Evolutionary conservation across 345 rosid species (phyloP), one percentile per base, ranked within the genome.

Genomic region (Pugionium dolabratum): DNA sequence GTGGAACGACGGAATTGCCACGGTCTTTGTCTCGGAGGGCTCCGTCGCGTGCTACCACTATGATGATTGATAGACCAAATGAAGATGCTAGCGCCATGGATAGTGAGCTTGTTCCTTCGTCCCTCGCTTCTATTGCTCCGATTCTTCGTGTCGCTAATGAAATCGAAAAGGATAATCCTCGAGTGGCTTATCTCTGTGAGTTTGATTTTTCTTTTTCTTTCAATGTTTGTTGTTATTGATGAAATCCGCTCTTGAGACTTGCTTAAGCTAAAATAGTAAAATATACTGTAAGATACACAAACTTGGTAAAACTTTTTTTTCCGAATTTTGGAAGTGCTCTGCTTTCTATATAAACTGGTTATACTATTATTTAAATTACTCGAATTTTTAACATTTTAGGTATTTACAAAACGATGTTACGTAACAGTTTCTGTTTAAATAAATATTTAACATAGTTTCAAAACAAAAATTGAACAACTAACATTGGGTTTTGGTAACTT

Each of bases 131-230:
- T 34, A 78, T 88, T 58, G 88, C 77, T 56, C 95, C 93, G 0
- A 82, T 89, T 79, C 97, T 95, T 48, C 95, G 99, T 7, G 99
- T 89, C 2, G 99, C 99, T 51, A 95, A 91, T 66, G 99, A 89
- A 75, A 79, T 95, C 42, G 83, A 95, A 74, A 27, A 72, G 62
- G 91, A 91, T 3, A 91, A 95, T 66, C 84, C 84, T 2, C 79
- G 99, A 47, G 97, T 95, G 9, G 97, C 96, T 4, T 86, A 91
- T 81, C 88, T 95, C 59, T 91, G 99, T 95, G 61, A 74, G 85
- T 66, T 48, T 4, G 2, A 6, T 43, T 43, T 25, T 49, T 6
- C 39, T 9, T 29, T 42, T 0, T 28, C 1, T 51, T 39, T 32
- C n/a, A 35, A 3, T 33, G 18, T 18, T 18, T 18, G 18, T 18